A percentile compares a stretch with the other conserved stretches of the same genome.
Conservation (phyloP, 2,329 filamentous ascomycete genomes). For the Orbilia blumenaviensis region DNA sequence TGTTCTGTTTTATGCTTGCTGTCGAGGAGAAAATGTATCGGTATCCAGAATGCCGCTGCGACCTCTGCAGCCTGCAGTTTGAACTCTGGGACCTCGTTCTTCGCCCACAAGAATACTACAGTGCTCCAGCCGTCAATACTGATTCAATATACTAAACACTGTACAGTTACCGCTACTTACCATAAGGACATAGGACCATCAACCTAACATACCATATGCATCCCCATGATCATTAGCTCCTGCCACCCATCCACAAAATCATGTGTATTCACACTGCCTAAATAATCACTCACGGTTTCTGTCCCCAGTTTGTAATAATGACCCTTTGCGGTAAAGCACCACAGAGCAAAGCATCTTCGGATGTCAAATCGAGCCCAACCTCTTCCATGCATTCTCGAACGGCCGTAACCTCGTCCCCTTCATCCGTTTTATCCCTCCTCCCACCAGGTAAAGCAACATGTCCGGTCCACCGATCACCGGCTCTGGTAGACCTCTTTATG, state of each 20-base stretch:
- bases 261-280: too few relatives aligned
- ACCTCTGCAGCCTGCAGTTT: constrained; percentile 75
- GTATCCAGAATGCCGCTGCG: constrained; percentile 75
- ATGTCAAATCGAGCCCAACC: constrained; percentile 61
- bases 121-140: too few relatives aligned
- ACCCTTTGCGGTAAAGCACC: constrained; percentile 46
- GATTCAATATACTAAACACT: too few relatives aligned
- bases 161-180: background rate
- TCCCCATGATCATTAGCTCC: too few relatives aligned
- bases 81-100: constrained; percentile 67
- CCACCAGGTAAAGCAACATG: constrained; percentile 76
- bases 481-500: constrained; percentile 73
- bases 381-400: constrained; percentile 73
- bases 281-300: constrained; percentile 67
- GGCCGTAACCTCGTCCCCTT: constrained; percentile 70
- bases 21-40: constrained; percentile 70
- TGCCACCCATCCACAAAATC: too few relatives aligned
- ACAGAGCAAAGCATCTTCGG: constrained; percentile 29
- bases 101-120: constrained; percentile 72
- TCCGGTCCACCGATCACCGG: constrained; percentile 74
- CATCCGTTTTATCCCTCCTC: constrained; percentile 72
- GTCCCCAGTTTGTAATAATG: constrained; percentile 73
- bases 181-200: constrained; percentile 72
- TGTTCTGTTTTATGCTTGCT: constrained; percentile 70
- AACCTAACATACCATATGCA: constrained; percentile 63